These are phyloP conservation scores for Neopestalotiopsis rosae DNA, from an alignment of 2,329 filamentous ascomycete genomes.

Conservation along the genomic window DNA sequence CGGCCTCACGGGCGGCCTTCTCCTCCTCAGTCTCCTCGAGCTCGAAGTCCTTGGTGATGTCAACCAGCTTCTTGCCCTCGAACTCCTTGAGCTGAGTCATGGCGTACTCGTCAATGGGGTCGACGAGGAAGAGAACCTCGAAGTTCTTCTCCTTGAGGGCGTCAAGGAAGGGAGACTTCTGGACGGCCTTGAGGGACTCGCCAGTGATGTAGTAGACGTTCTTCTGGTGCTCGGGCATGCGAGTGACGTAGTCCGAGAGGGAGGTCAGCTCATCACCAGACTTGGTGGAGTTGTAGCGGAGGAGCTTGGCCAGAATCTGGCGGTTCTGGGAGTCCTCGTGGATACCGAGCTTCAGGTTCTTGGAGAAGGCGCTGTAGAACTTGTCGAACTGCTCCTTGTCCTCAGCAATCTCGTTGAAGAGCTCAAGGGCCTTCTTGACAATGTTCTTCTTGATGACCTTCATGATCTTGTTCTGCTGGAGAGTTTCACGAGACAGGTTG, in stretches of 20 bases:
- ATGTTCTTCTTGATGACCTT: slow-evolving; percentile 99
- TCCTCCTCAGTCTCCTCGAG: slow-evolving; percentile 99
- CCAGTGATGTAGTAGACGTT: slow-evolving; percentile 99
- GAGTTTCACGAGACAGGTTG: slow-evolving; percentile 99
- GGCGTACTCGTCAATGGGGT: slow-evolving; percentile 99
- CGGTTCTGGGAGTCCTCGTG: slow-evolving; percentile 99
- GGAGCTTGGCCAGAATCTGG: slow-evolving; percentile 88
- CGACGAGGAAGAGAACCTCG: slow-evolving; percentile 98
- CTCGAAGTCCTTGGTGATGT: slow-evolving; percentile 99
- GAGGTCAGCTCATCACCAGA: slow-evolving; percentile 95
- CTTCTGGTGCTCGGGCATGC: slow-evolving; percentile 99
- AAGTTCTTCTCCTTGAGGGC: slow-evolving; percentile 99
- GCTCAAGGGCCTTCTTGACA: slow-evolving; percentile 99
- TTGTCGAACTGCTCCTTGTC: slow-evolving; percentile 99
- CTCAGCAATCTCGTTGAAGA: slow-evolving; percentile 98
- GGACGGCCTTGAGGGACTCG: slow-evolving; percentile 97
- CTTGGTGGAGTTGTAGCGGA: slow-evolving; percentile 99
- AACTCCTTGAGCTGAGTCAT: slow-evolving; percentile 99
- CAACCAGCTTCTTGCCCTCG: slow-evolving; percentile 99
- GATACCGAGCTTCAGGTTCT: slow-evolving; percentile 99
- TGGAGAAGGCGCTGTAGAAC: slow-evolving; percentile 99
- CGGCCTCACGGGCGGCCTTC: slow-evolving; percentile 92
- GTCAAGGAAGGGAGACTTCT: slow-evolving; percentile 98
- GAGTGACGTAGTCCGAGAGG: slow-evolving; percentile 95
- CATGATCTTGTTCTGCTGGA: slow-evolving; percentile 99